Evolutionary conservation across 1,284 basidiomycete genomes (phyloP), one percentile per base, ranked within the genome.

Genomic region (Ustilago curta): DNA sequence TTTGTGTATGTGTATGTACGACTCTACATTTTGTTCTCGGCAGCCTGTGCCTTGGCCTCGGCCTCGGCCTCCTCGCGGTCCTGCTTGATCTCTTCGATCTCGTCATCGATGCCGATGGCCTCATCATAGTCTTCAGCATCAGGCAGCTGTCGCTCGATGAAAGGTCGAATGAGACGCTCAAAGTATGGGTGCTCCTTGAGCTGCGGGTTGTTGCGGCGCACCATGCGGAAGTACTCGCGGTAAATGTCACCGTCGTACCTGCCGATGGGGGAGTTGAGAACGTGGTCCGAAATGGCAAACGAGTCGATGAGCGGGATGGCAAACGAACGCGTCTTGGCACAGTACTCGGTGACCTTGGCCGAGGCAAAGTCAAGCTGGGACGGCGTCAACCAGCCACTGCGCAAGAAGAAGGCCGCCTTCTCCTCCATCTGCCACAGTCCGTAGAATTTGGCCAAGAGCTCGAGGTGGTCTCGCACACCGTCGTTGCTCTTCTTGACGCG

Each of bases 391-490:
- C 87, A 88, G 56, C 86, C 87, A 64, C 76, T 78, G 45, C 81
- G 81, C 31, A 89, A 84, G 85, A 89, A 88, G 77, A 87, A 86
- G 32, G 86, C 87, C 48, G 87, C 87, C 82, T 88, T 87, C 85
- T 89, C 88, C 80, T 89, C 88, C 75, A 89, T 87, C 79, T 87
- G 86, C 87, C 88, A 88, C 14, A 88, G 83, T n/a, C 88, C 83
- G 64, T 84, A 84, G 59, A 84, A 76, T 42, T 71, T 77, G 50
- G 70, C 69, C 29, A 84, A 55, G 39, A 78, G 57, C 51, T 77
- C 66, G 31, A 84, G 75, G 44, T 79, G 63, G 52, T 80, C 75
- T 39, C 79, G 71, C 27, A 83, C 82, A 48, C 80, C 80, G 54
- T 84, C 80, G 44, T 67, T 59, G 43, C 66, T 65, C 31, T 69